phyloP scores from a whole-genome alignment of 306 rosid genomes.

The Dryas alaskensis region DNA sequence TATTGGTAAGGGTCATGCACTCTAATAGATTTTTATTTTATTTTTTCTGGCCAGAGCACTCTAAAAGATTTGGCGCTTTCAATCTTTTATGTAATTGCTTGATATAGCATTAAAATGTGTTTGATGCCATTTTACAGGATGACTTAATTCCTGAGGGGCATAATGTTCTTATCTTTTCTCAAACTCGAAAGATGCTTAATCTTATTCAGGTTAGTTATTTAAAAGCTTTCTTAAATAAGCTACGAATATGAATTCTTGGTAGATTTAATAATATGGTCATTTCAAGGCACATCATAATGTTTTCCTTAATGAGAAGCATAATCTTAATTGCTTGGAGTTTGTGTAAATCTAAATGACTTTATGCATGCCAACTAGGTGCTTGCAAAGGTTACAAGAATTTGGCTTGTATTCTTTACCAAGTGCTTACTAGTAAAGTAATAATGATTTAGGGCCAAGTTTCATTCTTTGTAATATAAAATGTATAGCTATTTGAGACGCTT shows the following conservation, averaged over 20 bases:
- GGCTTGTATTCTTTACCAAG: background rate
- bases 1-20: slow-evolving; percentile 54
- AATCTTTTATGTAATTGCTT: slow-evolving; percentile 15
- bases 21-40: background rate
- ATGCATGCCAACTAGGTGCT: background rate
- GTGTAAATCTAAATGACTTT: background rate
- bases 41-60: too few species aligned
- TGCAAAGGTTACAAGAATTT: background rate
- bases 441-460: background rate
- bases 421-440: background rate
- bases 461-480: background rate
- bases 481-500: background rate
- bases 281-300: background rate
- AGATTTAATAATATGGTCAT: background rate
- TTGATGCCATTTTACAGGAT: slow-evolving; percentile 41
- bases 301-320: background rate
- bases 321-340: background rate
- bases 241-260: background rate
- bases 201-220: slow-evolving; percentile 67
- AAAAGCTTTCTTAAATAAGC: background rate
- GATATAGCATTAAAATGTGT: slow-evolving; percentile 8
- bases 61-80: slow-evolving; percentile 7
- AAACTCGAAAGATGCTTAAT: slow-evolving; percentile 97
- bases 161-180: slow-evolving; percentile 80
- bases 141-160: slow-evolving; percentile 78